phyloP scores from a whole-genome alignment of 768 basidiomycete species.

The Tulasnella calospora region DNA sequence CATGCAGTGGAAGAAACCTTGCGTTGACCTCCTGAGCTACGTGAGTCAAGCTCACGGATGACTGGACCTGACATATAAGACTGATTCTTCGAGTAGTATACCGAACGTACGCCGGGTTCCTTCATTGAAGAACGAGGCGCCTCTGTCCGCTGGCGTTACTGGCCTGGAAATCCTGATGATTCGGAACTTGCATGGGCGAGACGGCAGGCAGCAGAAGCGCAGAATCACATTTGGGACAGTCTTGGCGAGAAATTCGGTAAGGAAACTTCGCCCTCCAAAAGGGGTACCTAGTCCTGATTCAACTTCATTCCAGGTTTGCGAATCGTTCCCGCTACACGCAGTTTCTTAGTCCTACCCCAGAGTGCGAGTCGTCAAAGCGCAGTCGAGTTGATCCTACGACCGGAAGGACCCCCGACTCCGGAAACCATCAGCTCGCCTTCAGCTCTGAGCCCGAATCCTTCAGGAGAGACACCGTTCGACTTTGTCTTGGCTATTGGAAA shows the following conservation, averaged over 20 bases:
- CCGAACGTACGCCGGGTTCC: slow-evolving; percentile 80
- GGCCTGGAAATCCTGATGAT: slow-evolving; percentile 47
- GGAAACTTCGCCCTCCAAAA: not conserved
- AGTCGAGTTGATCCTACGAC: slow-evolving; percentile 66
- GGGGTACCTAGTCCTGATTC: not conserved
- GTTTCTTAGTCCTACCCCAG: slow-evolving; percentile 77
- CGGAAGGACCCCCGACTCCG: slow-evolving; percentile 39
- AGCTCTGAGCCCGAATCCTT: slow-evolving; percentile 37
- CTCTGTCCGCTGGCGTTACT: slow-evolving; percentile 81
- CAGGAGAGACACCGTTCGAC: slow-evolving; percentile 42
- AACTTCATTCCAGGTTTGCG: slow-evolving; percentile 45
- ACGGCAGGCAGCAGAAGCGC: slow-evolving; percentile 82
- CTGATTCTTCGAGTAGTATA: slow-evolving; percentile 51
- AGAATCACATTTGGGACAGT: slow-evolving; percentile 87
- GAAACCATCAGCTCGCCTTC: slow-evolving; percentile 25
- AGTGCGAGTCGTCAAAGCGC: slow-evolving; percentile 80
- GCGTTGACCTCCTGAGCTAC: slow-evolving; percentile 78
- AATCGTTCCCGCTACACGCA: slow-evolving; percentile 73
- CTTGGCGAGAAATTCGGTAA: slow-evolving; percentile 30
- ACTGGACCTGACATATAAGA: not conserved
- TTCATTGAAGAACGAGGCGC: slow-evolving; percentile 80
- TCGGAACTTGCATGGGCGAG: slow-evolving; percentile 75
- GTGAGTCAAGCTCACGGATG: slow-evolving; percentile 44
- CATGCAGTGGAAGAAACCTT: slow-evolving; percentile 73
- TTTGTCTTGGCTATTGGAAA: slow-evolving; percentile 63